Percentiles rank a stretch among this genome's conserved stretches.
These are phyloP conservation scores for Lipomyces sp. DNA, from an alignment of 805 yeast genomes.

Conservation along the genomic window DNA sequence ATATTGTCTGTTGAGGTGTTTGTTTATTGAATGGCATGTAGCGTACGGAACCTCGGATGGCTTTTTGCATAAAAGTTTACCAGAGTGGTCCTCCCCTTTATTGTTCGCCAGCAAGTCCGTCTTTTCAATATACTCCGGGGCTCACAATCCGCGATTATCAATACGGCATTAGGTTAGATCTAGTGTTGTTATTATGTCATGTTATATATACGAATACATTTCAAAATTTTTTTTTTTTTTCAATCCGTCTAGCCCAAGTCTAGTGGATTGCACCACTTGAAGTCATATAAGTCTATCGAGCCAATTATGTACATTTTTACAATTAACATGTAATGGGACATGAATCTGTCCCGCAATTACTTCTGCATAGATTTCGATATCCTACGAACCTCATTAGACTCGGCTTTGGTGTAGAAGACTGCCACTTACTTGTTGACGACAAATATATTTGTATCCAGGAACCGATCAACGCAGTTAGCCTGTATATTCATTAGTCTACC, in stretches of 20 bases:
- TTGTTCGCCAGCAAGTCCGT: no score
- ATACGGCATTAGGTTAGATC: no score
- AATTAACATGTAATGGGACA: background rate
- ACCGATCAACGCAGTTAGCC: constrained; percentile 83
- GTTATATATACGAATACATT: no score
- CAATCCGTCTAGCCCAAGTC: background rate
- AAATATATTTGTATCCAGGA: constrained; percentile 83
- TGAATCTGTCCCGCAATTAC: background rate
- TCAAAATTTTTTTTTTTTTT: background rate
- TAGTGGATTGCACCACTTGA: background rate
- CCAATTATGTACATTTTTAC: background rate
- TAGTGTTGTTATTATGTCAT: no score
- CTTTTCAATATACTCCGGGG: no score
- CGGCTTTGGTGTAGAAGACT: background rate
- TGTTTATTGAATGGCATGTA: no score
- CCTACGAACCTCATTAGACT: background rate
- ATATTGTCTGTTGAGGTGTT: no score
- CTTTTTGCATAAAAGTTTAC: no score
- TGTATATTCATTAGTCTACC: constrained; percentile 37
- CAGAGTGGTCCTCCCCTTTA: no score
- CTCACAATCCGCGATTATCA: no score
- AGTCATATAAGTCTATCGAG: background rate
- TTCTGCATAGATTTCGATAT: background rate
- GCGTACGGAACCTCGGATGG: no score
- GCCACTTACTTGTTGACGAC: constrained; percentile 62